Percentiles rank a stretch among this genome's conserved stretches.
Evolutionary conservation across 257 asterid genomes (phyloP).

Genomic region (Knoxia roxburghii): DNA sequence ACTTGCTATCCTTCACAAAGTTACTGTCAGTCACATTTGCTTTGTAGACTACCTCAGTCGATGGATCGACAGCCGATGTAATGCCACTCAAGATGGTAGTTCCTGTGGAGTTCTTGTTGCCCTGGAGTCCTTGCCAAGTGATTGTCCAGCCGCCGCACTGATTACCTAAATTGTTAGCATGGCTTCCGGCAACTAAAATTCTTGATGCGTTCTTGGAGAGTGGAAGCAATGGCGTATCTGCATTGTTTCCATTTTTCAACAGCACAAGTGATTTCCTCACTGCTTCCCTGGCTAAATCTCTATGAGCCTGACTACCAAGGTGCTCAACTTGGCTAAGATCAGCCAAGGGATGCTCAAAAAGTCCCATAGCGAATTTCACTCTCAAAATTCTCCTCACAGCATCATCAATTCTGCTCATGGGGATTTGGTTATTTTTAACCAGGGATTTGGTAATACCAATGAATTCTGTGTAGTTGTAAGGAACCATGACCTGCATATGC

Average conservation of each 20-base stretch:
- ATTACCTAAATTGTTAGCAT: conserved; percentile 44
- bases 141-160: conserved; percentile 64
- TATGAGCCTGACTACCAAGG: conserved; percentile 43
- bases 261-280: conserved; percentile 53
- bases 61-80: conserved; percentile 21
- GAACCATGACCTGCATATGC: conserved; percentile 42
- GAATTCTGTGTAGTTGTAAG: conserved; percentile 33
- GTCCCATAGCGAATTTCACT: conserved; percentile 51
- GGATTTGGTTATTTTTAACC: conserved; percentile 39
- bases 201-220: conserved; percentile 38
- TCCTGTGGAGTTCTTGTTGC: conserved; percentile 38
- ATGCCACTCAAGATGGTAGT: conserved; percentile 34
- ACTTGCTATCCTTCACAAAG: conserved; percentile 26
- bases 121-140: conserved; percentile 45
- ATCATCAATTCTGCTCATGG: conserved; percentile 53
- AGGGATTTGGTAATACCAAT: conserved; percentile 22
- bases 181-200: conserved; percentile 47
- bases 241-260: conserved; percentile 37
- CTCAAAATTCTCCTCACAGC: conserved; percentile 59
- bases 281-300: conserved; percentile 53
- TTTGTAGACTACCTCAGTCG: conserved; percentile 29
- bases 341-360: conserved; percentile 55
- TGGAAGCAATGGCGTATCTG: conserved; percentile 35
- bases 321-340: conserved; percentile 36
- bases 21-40: conserved; percentile 22